A percentile compares a stretch with the other conserved stretches of the same genome.
Conservation (phyloP, 148 eudicot species). For the Pouteria glomerata region DNA sequence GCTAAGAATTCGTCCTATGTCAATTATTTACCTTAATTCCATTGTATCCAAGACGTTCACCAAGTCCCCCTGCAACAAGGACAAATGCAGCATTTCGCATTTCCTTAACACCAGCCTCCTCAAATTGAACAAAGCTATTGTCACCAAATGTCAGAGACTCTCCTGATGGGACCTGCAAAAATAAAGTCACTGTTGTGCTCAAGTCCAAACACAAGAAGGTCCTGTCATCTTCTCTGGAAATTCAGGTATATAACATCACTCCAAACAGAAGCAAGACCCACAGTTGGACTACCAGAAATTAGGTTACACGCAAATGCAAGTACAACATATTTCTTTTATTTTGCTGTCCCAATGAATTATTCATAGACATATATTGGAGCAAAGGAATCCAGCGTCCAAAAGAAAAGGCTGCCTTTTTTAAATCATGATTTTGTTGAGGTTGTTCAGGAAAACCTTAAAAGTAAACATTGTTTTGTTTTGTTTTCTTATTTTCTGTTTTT, state of each 20-base stretch:
- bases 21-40: constrained; percentile 76
- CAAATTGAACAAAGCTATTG: constrained; percentile 65
- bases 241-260: not conserved
- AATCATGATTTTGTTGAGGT: not conserved
- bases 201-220: constrained; percentile 5
- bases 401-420: not conserved
- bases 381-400: not conserved
- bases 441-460: too few relatives aligned
- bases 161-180: constrained; percentile 84
- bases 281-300: not conserved
- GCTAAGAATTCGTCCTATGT: not conserved
- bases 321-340: not conserved
- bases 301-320: not conserved
- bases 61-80: constrained; percentile 99
- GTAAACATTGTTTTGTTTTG: not conserved
- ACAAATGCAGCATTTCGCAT: constrained; percentile 89
- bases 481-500: too few relatives aligned
- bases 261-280: not conserved
- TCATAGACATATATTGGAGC: not conserved
- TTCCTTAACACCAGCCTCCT: constrained; percentile 80
- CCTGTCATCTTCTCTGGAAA: not conserved
- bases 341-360: not conserved
- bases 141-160: constrained; percentile 78
- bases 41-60: constrained; percentile 96
- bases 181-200: not conserved